phyloP scores from a whole-genome alignment of 2,329 filamentous ascomycete genomes.

The Cyphellophora europaea region DNA sequence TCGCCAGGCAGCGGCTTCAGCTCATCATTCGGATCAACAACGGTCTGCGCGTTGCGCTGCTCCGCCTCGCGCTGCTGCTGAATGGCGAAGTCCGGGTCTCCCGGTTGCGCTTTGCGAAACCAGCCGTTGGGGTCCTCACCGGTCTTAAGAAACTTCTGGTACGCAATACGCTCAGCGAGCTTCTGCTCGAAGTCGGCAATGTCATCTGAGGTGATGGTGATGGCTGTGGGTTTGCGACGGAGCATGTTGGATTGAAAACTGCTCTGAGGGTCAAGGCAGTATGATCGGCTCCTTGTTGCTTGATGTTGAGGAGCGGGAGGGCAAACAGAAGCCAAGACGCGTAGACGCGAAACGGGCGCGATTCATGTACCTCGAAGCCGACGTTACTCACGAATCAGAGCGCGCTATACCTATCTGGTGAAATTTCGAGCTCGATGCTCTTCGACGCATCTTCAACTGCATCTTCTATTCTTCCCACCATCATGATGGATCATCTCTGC shows the following conservation, averaged over 20 bases:
- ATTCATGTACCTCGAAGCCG: too few species aligned
- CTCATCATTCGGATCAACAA: constrained; percentile 38
- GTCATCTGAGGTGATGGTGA: constrained; percentile 40
- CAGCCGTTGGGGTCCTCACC: constrained; percentile 18
- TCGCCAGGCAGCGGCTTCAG: constrained; percentile 40
- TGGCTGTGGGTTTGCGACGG: constrained; percentile 41
- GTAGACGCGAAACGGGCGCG: too few species aligned
- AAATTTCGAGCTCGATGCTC: too few species aligned
- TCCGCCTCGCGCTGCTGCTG: constrained; percentile 12
- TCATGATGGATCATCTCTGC: neutral
- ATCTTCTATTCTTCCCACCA: too few species aligned
- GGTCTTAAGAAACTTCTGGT: constrained; percentile 15
- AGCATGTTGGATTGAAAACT: too few species aligned
- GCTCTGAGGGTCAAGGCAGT: too few species aligned
- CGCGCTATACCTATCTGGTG: too few species aligned
- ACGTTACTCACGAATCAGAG: too few species aligned
- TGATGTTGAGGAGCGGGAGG: too few species aligned
- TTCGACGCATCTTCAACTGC: too few species aligned
- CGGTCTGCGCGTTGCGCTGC: constrained; percentile 14
- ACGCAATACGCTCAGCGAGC: constrained; percentile 12
- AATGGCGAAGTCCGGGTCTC: constrained; percentile 1
- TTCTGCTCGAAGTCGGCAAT: constrained; percentile 36
- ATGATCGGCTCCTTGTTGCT: too few species aligned
- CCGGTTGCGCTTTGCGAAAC: constrained; percentile 14
- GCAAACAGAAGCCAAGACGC: too few species aligned